phyloP scores from a whole-genome alignment of 2,329 filamentous ascomycete species.

The Neoarthrinium moseri region DNA sequence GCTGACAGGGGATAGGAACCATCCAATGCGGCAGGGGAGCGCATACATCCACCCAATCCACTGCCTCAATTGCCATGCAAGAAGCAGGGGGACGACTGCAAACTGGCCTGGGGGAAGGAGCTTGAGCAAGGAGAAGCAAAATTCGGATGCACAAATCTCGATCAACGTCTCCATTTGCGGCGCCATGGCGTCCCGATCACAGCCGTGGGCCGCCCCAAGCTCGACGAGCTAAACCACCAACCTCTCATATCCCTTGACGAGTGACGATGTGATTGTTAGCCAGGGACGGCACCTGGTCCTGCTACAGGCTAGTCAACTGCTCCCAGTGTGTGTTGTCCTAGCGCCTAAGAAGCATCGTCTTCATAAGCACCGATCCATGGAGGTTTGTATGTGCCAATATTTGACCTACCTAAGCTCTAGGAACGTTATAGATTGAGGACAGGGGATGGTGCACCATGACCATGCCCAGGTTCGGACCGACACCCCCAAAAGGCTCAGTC shows the following conservation, averaged over 20 bases:
- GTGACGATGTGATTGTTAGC: no score
- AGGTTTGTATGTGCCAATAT: background rate
- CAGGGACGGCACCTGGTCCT: no score
- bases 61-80: slow-evolving; percentile 2
- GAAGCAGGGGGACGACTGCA: slow-evolving; percentile 1
- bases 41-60: background rate
- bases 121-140: background rate
- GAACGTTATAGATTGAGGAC: slow-evolving; percentile 3
- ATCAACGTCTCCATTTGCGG: no score
- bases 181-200: background rate
- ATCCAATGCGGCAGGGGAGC: background rate
- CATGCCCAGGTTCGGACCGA: slow-evolving; percentile 4
- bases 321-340: no score
- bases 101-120: background rate
- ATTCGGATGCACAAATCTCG: background rate
- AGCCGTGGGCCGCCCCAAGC: background rate
- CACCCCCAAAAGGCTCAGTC: background rate
- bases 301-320: no score
- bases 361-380: background rate
- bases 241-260: background rate
- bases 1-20: background rate
- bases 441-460: slow-evolving; percentile 3
- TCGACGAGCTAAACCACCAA: background rate
- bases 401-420: background rate
- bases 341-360: no score